These are phyloP conservation scores for Psophocarpus tetragonolobus DNA, from an alignment of 306 rosid genomes.

Conservation along the genomic window DNA sequence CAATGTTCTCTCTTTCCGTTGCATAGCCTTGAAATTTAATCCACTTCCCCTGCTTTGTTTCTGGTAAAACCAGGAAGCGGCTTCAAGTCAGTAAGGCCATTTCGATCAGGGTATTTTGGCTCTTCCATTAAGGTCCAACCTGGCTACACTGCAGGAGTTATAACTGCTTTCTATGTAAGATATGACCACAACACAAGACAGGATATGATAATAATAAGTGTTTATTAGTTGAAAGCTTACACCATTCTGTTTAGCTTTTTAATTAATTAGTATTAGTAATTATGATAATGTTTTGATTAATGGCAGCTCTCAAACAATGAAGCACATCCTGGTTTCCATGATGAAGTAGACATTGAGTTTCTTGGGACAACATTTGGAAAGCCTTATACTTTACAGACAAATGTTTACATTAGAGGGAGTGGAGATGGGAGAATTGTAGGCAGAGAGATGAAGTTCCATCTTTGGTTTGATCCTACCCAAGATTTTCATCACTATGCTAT, in stretches of 20 bases:
- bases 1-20: neutral
- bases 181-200: neutral
- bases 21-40: neutral
- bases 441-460: slow-evolving; percentile 94
- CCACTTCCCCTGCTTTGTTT: slow-evolving; percentile 27
- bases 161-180: slow-evolving; percentile 90
- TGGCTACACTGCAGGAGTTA: slow-evolving; percentile 98
- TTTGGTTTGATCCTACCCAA: slow-evolving; percentile 95
- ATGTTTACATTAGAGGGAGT: slow-evolving; percentile 87
- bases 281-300: slow-evolving; percentile 23
- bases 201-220: neutral
- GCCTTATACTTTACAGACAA: slow-evolving; percentile 97
- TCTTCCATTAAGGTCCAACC: slow-evolving; percentile 89
- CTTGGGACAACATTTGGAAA: slow-evolving; percentile 95
- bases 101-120: slow-evolving; percentile 93
- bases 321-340: slow-evolving; percentile 97
- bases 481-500: slow-evolving; percentile 92
- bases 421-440: slow-evolving; percentile 89
- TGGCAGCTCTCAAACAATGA: slow-evolving; percentile 88
- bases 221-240: neutral
- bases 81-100: slow-evolving; percentile 81
- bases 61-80: slow-evolving; percentile 75
- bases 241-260: slow-evolving; percentile 10
- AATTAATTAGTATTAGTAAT: neutral
- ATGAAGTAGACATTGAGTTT: slow-evolving; percentile 97